These are phyloP conservation scores for Xylaria cubensis DNA, from an alignment of 495 filamentous ascomycete species.

Conservation along the genomic window DNA sequence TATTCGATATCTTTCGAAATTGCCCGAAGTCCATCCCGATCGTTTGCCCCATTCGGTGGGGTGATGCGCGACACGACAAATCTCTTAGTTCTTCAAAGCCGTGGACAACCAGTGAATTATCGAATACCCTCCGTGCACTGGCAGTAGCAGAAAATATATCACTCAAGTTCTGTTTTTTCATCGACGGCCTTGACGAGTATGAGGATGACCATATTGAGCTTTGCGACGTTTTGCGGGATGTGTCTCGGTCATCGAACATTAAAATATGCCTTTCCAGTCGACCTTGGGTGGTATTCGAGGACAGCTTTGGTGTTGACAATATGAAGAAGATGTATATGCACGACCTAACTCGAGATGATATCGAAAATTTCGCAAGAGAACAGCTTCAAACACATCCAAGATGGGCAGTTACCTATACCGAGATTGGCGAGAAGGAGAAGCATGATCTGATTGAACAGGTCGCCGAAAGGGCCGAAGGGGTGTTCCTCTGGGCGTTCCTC, in stretches of 20 bases:
- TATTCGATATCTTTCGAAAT: neutral
- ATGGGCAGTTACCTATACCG: neutral
- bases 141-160: neutral
- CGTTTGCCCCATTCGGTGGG: neutral
- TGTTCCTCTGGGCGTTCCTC: neutral
- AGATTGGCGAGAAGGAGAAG: neutral
- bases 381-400: neutral
- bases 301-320: neutral
- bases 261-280: neutral
- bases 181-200: neutral
- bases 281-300: neutral
- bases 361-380: neutral
- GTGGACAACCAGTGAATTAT: neutral
- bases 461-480: neutral
- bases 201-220: neutral
- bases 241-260: neutral
- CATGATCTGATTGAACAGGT: neutral
- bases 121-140: neutral
- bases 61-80: neutral
- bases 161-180: neutral
- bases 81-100: neutral
- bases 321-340: neutral
- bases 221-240: neutral
- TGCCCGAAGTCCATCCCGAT: neutral
- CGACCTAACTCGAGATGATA: slow-evolving; percentile 2